Percentiles rank a stretch among this genome's conserved stretches.
Evolutionary conservation across 495 filamentous ascomycete species (phyloP).

Genomic region (Trichoderma asperelloides): DNA sequence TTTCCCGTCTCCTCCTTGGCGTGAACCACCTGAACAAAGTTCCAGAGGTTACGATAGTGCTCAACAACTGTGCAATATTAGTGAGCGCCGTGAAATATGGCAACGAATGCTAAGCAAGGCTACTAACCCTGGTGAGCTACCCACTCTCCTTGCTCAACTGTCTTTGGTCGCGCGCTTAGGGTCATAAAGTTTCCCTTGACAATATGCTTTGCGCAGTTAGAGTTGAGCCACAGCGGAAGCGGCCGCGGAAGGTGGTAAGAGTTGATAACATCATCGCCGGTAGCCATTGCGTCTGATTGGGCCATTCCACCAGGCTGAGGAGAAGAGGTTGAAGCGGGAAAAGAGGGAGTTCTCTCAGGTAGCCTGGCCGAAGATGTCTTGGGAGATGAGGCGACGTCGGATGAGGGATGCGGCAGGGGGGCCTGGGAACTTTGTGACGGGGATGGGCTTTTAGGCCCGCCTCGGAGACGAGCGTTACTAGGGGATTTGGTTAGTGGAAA

Average conservation of each 20-base stretch:
- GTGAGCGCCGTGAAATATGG: constrained; percentile 12
- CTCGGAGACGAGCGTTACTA: constrained; percentile 41
- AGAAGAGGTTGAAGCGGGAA: constrained; percentile 36
- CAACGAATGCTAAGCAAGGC: background rate
- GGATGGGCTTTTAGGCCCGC: constrained; percentile 31
- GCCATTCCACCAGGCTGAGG: constrained; percentile 30
- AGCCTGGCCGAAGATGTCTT: constrained; percentile 36
- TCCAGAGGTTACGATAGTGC: constrained; percentile 77
- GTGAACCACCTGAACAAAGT: constrained; percentile 74
- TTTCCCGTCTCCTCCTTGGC: constrained; percentile 62
- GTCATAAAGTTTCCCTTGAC: constrained; percentile 97
- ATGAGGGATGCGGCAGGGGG: background rate
- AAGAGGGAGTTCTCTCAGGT: constrained; percentile 42
- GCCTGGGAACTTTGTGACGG: constrained; percentile 25
- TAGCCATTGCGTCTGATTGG: constrained; percentile 19
- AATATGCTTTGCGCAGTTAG: constrained; percentile 73
- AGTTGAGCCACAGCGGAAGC: constrained; percentile 38
- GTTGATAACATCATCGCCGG: constrained; percentile 36
- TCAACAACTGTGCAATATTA: constrained; percentile 59
- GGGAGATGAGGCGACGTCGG: constrained; percentile 24
- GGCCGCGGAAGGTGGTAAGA: constrained; percentile 42
- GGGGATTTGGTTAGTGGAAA: background rate
- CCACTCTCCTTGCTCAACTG: constrained; percentile 88
- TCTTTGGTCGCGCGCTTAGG: constrained; percentile 76
- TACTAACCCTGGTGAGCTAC: constrained; percentile 80